Conservation (phyloP, 179 eudicot genomes). For the Dionaea muscipula region DNA sequence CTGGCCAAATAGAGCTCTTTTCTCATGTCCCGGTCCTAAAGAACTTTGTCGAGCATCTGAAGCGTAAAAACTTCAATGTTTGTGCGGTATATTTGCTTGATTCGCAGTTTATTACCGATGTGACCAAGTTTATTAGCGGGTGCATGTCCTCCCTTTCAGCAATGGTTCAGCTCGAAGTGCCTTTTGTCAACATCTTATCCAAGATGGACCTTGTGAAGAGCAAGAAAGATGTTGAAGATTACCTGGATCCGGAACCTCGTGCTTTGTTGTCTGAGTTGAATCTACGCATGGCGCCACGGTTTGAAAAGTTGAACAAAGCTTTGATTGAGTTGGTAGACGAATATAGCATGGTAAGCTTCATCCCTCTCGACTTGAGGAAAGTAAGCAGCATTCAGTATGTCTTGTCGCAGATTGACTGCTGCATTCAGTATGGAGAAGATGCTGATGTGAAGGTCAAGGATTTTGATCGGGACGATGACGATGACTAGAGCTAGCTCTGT, state of each 20-base stretch:
- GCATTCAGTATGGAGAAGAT: conserved; percentile 70
- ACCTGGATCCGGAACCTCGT: conserved; percentile 64
- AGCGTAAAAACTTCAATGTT: conserved; percentile 79
- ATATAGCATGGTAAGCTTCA: conserved; percentile 84
- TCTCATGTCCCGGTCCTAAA: conserved; percentile 85
- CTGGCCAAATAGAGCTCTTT: conserved; percentile 93
- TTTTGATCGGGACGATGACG: conserved; percentile 47
- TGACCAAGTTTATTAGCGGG: conserved; percentile 91
- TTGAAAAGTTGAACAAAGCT: conserved; percentile 73
- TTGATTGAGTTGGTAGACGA: conserved; percentile 80
- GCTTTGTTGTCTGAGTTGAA: conserved; percentile 59
- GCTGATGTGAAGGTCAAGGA: conserved; percentile 74
- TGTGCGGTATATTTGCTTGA: conserved; percentile 91
- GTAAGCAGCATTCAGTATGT: conserved; percentile 58
- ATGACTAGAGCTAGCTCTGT: conserved; percentile 10
- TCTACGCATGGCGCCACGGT: conserved; percentile 67
- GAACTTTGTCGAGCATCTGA: conserved; percentile 83
- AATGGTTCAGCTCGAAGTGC: conserved; percentile 90
- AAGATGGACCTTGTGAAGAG: conserved; percentile 92
- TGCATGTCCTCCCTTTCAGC: conserved; percentile 95
- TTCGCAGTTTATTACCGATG: conserved; percentile 96
- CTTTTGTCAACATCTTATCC: conserved; percentile 72
- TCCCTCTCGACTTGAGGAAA: conserved; percentile 81
- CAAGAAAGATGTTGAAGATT: conserved; percentile 67
- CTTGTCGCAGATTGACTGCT: conserved; percentile 47